Evolutionary conservation across 805 yeast genomes (phyloP), one percentile per base, ranked within the genome.

Genomic region (Starmerella floris): DNA sequence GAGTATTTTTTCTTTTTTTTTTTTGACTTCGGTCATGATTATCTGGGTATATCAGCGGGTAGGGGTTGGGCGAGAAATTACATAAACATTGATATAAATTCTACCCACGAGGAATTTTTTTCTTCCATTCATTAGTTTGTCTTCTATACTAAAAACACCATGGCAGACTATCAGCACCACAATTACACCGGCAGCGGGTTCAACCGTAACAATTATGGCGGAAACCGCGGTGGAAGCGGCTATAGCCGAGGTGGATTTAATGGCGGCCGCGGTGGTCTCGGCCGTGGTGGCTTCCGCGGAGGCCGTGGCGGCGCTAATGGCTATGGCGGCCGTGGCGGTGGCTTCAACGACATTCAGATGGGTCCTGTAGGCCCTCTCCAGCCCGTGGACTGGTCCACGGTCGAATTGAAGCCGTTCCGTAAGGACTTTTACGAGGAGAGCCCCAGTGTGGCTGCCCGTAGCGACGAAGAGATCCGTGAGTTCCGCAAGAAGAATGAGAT

Each of bases 361-460:
- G 56, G 53, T 26, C 48, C 51, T 13, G 49, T 48, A 8, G 54
- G 53, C 22, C 54, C 56, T 56, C 68, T 84, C 57, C 64, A 69
- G 51, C 73, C 76, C 51, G 96, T 87, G 56, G 75, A 80, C 50
- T 91, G 91, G 83, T 91, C 83, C 62, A 53, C 74, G 41, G 79
- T 73, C 47, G 62, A 75, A 32, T 68, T 91, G 59, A 94, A 95
- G 56, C 76, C 77, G 59, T 91, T 91, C 60, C 95, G 87, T 66
- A 91, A 91, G 70, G 84, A 91, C 65, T 91, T 91, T 61, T 91
- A 91, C 69, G 69, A 70, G 50, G 98, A 91, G 69, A 79, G 80
- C 60, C 82, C 83, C 46, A 64, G 63, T 42, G 97, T 91, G 49
- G 64, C 83, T 46, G 68, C 65, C 36, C 82, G 96, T 65, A 60